Base-by-base conservation (phyloP, 2,329 filamentous ascomycete species). In the Westerdykella sp. region DNA sequence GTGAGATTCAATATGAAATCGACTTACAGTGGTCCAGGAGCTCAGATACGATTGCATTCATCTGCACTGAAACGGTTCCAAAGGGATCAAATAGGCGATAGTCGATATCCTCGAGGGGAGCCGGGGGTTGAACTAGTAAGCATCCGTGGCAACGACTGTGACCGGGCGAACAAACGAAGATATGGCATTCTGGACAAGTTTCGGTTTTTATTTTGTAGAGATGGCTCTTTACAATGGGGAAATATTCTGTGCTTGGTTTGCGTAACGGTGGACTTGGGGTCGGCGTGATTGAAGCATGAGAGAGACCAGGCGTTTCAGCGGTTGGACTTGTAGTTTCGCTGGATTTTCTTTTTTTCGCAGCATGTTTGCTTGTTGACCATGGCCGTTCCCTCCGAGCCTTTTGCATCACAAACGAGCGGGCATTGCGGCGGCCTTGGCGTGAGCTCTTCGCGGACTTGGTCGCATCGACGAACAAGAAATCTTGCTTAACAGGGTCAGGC, bases 381-480 rank as follows among this genome's bases (percentile, higher is more conserved):
- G 63, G 63, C 18, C 57, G 55, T 45, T 66, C 62, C 45, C 58
- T 61, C 21, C 65, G 54, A 21, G 63, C 65, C 40, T 61, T 66
- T 51, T 66, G 62, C 65, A 68, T 67, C 15, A 68, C 63, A 51
- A 66, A 67, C 34, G 65, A 66, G 42, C 65, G 63, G 56, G 63
- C 63, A 62, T 64, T 63, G 40, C 63, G 63, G 35, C 63, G 62
- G 35, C 62, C 63, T 56, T 66, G 61, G 48, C 60, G 56, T 11
- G 61, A 66, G 34, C 58, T 60, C 51, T 66, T 66, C 43, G 62
- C 59, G 23, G 49, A 44, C 49, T 66, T 59, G 37, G 60, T 61
- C 13, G 62, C 56, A 47, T 67, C 62, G 42, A 67, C 62, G 42
- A 67, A 67, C 44, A 67, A 59, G 48, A 67, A 67, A 45, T 60